These are phyloP conservation scores for Penicillium macrosclerotiorum DNA, from an alignment of 495 filamentous ascomycete genomes.

Conservation along the genomic window DNA sequence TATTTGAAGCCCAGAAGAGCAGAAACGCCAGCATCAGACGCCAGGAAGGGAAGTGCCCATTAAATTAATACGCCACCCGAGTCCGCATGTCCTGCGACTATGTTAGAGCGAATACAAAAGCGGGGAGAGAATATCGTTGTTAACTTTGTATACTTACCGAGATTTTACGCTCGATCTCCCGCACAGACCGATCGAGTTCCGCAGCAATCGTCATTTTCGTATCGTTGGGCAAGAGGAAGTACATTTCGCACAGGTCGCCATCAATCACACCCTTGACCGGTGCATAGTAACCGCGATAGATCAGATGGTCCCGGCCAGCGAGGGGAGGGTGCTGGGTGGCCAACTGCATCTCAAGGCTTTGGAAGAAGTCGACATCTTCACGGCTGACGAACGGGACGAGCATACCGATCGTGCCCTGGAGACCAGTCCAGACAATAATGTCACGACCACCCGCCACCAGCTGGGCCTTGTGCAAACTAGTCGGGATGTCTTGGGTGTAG, in stretches of 20 bases:
- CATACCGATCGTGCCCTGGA: conserved; percentile 91
- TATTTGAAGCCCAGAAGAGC: conserved; percentile 28
- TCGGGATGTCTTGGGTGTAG: conserved; percentile 89
- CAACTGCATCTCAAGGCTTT: conserved; percentile 84
- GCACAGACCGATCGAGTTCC: conserved; percentile 83
- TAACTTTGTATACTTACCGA: conserved; percentile 64
- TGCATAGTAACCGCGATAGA: conserved; percentile 94
- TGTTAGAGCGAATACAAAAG: conserved; percentile 8
- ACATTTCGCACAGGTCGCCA: conserved; percentile 96
- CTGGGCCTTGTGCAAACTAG: conserved; percentile 82
- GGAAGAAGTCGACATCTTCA: conserved; percentile 97
- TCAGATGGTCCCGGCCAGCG: conserved; percentile 89
- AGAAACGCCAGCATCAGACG: conserved; percentile 23
- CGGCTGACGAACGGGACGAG: conserved; percentile 85
- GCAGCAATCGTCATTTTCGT: conserved; percentile 93
- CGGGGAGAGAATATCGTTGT: background rate
- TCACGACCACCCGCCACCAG: conserved; percentile 90
- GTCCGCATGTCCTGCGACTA: conserved; percentile 77
- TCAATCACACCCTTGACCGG: conserved; percentile 97
- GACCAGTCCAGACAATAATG: conserved; percentile 86
- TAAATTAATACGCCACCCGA: conserved; percentile 71
- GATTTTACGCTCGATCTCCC: conserved; percentile 94
- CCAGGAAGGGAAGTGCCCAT: conserved; percentile 20
- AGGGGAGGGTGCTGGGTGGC: conserved; percentile 79
- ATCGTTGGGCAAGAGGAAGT: conserved; percentile 73